Evolutionary conservation across 1,284 basidiomycete species (phyloP).

Genomic region (Rhodotorula sp.): DNA sequence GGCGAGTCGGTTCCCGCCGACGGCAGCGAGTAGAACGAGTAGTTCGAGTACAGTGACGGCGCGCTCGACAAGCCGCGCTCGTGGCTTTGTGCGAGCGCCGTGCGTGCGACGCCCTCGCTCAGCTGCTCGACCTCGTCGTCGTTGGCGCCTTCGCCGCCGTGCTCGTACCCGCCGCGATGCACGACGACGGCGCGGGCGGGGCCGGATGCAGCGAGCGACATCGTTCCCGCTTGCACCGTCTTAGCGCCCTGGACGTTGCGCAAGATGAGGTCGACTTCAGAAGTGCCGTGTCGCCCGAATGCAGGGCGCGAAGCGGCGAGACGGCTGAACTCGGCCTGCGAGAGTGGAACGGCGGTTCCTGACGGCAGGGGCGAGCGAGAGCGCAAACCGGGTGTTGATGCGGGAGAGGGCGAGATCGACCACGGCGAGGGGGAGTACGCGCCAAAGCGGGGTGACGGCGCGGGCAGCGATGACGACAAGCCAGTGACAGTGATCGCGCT

Average conservation of each 20-base stretch:
- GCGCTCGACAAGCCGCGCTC: slow-evolving; percentile 1
- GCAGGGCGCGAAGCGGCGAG: slow-evolving; percentile 14
- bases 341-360: background rate
- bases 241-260: slow-evolving; percentile 4
- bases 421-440: background rate
- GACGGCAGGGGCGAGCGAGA: background rate
- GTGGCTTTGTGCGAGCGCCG: slow-evolving; percentile 2
- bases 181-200: background rate
- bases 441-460: background rate
- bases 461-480: background rate
- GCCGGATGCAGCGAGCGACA: background rate
- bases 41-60: slow-evolving; percentile 24
- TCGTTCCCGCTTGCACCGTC: slow-evolving; percentile 3
- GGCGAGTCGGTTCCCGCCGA: background rate
- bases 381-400: background rate
- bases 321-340: slow-evolving; percentile 10
- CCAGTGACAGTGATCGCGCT: background rate
- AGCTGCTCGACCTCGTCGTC: background rate
- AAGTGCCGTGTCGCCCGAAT: background rate
- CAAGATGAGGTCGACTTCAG: background rate
- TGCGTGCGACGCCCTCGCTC: background rate
- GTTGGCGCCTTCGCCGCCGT: background rate
- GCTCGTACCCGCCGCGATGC: background rate
- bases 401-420: background rate
- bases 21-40: slow-evolving; percentile 30